Percentiles rank a stretch among this genome's conserved stretches.
Evolutionary conservation across 176 grass and related monocot genomes (phyloP).

Genomic region (Aegilops umbellulata): DNA sequence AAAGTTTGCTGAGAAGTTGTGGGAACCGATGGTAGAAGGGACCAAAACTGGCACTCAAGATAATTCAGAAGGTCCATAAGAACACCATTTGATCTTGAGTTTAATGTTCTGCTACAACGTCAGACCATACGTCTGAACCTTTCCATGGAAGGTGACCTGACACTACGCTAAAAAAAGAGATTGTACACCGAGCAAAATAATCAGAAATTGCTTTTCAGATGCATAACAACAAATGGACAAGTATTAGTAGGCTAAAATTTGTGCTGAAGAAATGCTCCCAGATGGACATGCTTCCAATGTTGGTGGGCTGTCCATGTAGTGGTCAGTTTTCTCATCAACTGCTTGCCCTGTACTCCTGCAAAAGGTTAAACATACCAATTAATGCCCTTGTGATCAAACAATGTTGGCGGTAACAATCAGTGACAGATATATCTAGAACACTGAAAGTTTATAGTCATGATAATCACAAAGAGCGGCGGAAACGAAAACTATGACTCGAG

Average conservation of each 20-base stretch:
- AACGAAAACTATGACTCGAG: background rate
- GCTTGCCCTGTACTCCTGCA: slow-evolving; percentile 3
- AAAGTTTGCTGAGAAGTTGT: too few species aligned
- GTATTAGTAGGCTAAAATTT: background rate
- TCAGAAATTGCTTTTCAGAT: background rate
- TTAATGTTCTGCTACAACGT: background rate
- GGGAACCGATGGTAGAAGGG: too few species aligned
- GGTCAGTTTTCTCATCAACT: background rate
- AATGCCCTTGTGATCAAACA: background rate
- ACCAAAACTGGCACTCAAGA: background rate
- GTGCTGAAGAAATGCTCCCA: background rate
- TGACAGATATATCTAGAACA: background rate
- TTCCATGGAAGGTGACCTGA: background rate
- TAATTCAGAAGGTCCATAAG: background rate
- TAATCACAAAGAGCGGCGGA: background rate
- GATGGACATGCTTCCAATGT: background rate
- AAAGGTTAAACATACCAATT: background rate
- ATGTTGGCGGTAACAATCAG: background rate
- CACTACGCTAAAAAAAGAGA: background rate
- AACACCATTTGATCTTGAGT: background rate
- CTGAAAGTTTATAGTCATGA: background rate
- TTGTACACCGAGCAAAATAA: background rate
- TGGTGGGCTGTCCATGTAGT: background rate
- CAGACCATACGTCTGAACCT: background rate
- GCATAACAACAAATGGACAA: background rate